Evolutionary conservation across 1,284 basidiomycete species (phyloP).

Genomic region (Hortiboletus rubellus): DNA sequence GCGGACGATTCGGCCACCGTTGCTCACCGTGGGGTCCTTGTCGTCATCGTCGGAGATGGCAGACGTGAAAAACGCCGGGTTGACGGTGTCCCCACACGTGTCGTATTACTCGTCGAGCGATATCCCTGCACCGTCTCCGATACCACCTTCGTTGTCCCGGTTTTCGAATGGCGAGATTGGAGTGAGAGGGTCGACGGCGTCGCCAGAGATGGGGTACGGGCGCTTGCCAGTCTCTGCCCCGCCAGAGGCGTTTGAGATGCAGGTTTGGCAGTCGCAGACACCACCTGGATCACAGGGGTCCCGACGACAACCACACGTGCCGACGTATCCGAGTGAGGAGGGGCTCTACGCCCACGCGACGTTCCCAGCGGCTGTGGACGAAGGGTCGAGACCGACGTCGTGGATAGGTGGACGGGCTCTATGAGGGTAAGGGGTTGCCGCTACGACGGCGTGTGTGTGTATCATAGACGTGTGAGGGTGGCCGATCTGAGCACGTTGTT

Average conservation of each 20-base stretch:
- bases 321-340: no score
- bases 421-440: slow-evolving; percentile 18
- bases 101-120: slow-evolving; percentile 77
- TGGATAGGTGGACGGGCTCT: slow-evolving; percentile 47
- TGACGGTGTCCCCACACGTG: slow-evolving; percentile 16
- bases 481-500: slow-evolving; percentile 6
- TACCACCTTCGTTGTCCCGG: slow-evolving; percentile 52
- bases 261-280: slow-evolving; percentile 34
- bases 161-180: slow-evolving; percentile 44
- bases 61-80: not conserved
- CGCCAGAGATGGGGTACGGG: slow-evolving; percentile 1
- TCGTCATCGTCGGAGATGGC: slow-evolving; percentile 5
- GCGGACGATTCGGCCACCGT: not conserved
- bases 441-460: not conserved
- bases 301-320: no score
- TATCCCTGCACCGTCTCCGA: slow-evolving; percentile 60
- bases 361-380: no score
- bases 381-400: slow-evolving; percentile 33
- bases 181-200: slow-evolving; percentile 8
- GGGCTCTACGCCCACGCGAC: no score
- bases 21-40: slow-evolving; percentile 16
- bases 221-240: not conserved
- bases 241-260: slow-evolving; percentile 50
- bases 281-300: no score
- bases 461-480: slow-evolving; percentile 13